Evolutionary conservation across 169 alveolate species (phyloP).

Genomic region (Miamiensis avidus): DNA sequence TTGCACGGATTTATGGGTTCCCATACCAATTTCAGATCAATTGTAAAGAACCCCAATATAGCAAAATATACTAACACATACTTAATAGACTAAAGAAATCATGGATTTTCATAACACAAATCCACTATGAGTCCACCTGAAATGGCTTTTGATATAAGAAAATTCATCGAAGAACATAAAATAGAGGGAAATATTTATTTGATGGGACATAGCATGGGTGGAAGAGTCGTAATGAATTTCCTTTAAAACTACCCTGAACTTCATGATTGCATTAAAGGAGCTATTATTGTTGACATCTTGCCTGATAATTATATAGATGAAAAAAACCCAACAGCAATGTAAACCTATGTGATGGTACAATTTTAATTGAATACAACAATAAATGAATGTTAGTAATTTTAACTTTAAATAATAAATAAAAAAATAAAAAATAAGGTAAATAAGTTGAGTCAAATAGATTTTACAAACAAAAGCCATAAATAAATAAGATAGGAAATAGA

Average conservation of each 20-base stretch:
- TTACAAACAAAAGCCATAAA: not conserved
- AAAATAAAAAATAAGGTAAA: no score
- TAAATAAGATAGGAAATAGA: not conserved
- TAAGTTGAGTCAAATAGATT: no score
- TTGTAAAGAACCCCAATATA: not conserved
- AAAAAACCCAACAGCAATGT: not conserved
- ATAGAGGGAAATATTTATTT: conserved; percentile 42
- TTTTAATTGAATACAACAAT: not conserved
- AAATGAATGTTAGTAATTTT: no score
- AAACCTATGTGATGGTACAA: not conserved
- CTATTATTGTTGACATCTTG: conserved; percentile 57
- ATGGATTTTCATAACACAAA: conserved; percentile 58
- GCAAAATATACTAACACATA: conserved; percentile 24
- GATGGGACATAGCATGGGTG: conserved; percentile 75
- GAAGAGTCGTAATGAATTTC: conserved; percentile 57
- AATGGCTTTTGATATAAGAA: conserved; percentile 55
- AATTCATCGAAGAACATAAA: conserved; percentile 47
- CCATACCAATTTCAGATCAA: conserved; percentile 29
- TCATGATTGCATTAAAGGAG: conserved; percentile 44
- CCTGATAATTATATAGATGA: conserved; percentile 31
- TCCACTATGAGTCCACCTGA: conserved; percentile 43
- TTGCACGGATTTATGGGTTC: conserved; percentile 49
- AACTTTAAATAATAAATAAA: no score
- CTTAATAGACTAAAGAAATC: conserved; percentile 64
- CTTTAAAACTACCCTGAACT: conserved; percentile 29